These are phyloP conservation scores for Naganishia sp. DNA, from an alignment of 1,284 basidiomycete species.

Conservation along the genomic window DNA sequence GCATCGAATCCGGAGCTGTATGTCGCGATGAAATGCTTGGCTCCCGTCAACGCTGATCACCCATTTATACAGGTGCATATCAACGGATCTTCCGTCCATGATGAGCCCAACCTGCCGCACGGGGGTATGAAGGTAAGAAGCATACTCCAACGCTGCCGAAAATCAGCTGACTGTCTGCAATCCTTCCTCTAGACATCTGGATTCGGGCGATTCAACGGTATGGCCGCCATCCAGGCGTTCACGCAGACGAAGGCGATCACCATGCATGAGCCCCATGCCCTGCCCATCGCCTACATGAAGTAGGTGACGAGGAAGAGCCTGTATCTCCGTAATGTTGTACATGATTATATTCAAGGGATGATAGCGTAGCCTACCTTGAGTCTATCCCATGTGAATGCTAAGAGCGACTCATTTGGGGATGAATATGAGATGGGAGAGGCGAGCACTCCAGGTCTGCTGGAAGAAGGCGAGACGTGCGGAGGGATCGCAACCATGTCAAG, in stretches of 20 bases:
- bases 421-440: no score
- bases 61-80: conserved; percentile 40
- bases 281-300: conserved; percentile 20
- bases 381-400: neutral
- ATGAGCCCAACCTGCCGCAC: conserved; percentile 44
- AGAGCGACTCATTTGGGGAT: neutral
- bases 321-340: neutral
- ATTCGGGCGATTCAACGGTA: conserved; percentile 46
- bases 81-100: conserved; percentile 47
- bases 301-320: neutral
- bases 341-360: neutral
- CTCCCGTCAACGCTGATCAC: neutral
- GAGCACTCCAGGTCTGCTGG: no score
- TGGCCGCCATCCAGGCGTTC: conserved; percentile 42
- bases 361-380: neutral
- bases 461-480: no score
- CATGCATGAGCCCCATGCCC: conserved; percentile 19
- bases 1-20: conserved; percentile 51
- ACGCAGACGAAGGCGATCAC: conserved; percentile 38
- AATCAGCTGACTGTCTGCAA: conserved; percentile 23
- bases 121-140: conserved; percentile 42
- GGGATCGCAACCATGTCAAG: no score
- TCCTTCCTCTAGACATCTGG: conserved; percentile 40
- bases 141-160: conserved; percentile 25
- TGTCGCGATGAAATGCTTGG: conserved; percentile 30